Base-by-base conservation (phyloP, 257 asterid genomes). In the Euphrasia confusa region DNA sequence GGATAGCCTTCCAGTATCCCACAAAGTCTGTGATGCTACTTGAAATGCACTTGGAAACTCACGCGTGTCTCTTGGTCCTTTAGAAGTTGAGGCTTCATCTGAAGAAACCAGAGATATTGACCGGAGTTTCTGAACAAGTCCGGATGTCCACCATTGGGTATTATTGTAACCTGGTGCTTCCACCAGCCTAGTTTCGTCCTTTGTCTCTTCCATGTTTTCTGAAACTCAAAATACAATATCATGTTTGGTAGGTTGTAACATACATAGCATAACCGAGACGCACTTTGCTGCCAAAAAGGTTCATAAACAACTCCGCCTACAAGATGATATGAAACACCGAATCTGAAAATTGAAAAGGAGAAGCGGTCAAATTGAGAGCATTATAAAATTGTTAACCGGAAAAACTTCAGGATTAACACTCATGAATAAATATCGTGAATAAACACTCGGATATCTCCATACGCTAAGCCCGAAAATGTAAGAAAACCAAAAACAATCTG, bases 1-100 rank as follows among this genome's bases (percentile, higher is more conserved):
- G 47, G 83, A 48, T 54, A 90, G 87, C 76, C 76, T 78, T 74
- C 97, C 97, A 52, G 93, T 81, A 69, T 78, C 87, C 97, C 97
- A 87, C 77, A 90, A 76, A 55, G 83, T 76, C 81, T 82, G 95
- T 14, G 95, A 90, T 54, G 79, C 88, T 71, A 73, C 79, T 66
- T 78, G 83, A 70, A 77, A 72, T 50, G 80, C 81, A 70, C 61
- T 74, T 64, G 73, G 85, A 44, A 72, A 62, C 67, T 84, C 90
- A 58, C 65, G 69, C 63, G 72, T 84, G 71, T 54, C 56, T 58
- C 64, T 79, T 64, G 80, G 68, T 55, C 59, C 81, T 28, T 69
- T 78, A 66, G 84, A 71, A 48, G 67, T 78, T 68, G 80, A 69
- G 60, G 75, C 50, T 67, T 74, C 87, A 56, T 78, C 84, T 33